Conservation (phyloP, 257 asterid genomes). For the Pogostemon cablin region DNA sequence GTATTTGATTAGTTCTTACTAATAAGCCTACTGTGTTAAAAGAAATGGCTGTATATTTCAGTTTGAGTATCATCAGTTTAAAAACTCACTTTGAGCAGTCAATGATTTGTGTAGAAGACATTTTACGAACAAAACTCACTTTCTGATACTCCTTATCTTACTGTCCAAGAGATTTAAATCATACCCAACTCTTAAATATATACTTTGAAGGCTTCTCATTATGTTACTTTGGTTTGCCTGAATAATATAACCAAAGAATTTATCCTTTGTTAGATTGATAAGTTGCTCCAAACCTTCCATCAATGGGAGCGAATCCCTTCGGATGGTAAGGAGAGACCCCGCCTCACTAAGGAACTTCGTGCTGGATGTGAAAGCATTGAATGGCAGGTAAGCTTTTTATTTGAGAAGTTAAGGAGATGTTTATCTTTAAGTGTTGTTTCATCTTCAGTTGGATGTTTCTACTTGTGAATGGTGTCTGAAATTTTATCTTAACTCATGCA, state of each 20-base stretch:
- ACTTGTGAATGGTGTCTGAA: slow-evolving; percentile 18
- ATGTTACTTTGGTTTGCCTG: slow-evolving; percentile 19
- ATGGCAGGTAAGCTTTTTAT: slow-evolving; percentile 80
- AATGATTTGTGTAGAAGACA: neutral
- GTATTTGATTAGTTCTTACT: neutral
- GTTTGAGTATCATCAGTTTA: neutral
- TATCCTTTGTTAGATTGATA: slow-evolving; percentile 72
- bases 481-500: neutral
- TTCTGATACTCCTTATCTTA: slow-evolving; percentile 14
- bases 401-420: slow-evolving; percentile 23
- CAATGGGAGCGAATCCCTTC: slow-evolving; percentile 79
- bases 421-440: slow-evolving; percentile 14
- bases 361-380: slow-evolving; percentile 85
- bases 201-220: slow-evolving; percentile 20
- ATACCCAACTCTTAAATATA: slow-evolving; percentile 5
- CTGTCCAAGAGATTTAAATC: slow-evolving; percentile 12
- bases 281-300: slow-evolving; percentile 71
- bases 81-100: neutral
- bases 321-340: slow-evolving; percentile 64
- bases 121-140: slow-evolving; percentile 16
- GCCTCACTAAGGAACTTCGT: slow-evolving; percentile 73
- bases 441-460: slow-evolving; percentile 18
- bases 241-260: slow-evolving; percentile 27
- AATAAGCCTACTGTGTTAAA: neutral
- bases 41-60: neutral